phyloP scores from a whole-genome alignment of 192 early-diverging fungal species.

The Rhizophagus prolifer region DNA sequence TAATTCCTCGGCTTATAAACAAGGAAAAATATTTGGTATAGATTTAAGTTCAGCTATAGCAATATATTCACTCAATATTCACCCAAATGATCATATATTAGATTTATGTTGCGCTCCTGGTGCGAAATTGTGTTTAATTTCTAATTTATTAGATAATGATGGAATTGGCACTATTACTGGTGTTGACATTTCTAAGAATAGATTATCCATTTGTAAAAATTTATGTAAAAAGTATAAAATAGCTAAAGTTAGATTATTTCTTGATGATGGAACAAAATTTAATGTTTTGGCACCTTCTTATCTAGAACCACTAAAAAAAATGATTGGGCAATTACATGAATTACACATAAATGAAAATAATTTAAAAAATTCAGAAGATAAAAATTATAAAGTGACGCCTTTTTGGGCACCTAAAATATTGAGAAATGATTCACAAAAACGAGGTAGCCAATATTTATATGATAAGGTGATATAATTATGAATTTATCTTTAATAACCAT shows the following conservation, averaged over 20 bases:
- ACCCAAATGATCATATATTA: constrained; percentile 80
- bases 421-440: constrained; percentile 60
- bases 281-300: constrained; percentile 61
- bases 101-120: constrained; percentile 90
- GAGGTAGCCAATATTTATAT: constrained; percentile 67
- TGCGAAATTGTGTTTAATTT: constrained; percentile 81
- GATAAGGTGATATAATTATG: constrained; percentile 45
- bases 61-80: constrained; percentile 69
- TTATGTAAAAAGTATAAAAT: constrained; percentile 72
- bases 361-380: constrained; percentile 14
- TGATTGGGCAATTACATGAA: background rate
- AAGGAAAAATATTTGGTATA: constrained; percentile 57
- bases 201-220: constrained; percentile 73
- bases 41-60: constrained; percentile 87
- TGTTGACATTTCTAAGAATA: constrained; percentile 77
- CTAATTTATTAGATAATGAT: constrained; percentile 62
- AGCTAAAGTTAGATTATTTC: constrained; percentile 65
- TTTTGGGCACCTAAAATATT: constrained; percentile 80
- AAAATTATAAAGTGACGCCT: constrained; percentile 39
- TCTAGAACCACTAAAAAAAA: constrained; percentile 22
- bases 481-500: background rate
- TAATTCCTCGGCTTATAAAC: constrained; percentile 37
- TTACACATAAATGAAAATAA: background rate
- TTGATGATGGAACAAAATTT: constrained; percentile 84
- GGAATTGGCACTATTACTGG: constrained; percentile 86